Percentiles rank a stretch among this genome's conserved stretches.
Conservation (phyloP, 371 early-diverging fungal genomes). For the Zychaea mexicana region DNA sequence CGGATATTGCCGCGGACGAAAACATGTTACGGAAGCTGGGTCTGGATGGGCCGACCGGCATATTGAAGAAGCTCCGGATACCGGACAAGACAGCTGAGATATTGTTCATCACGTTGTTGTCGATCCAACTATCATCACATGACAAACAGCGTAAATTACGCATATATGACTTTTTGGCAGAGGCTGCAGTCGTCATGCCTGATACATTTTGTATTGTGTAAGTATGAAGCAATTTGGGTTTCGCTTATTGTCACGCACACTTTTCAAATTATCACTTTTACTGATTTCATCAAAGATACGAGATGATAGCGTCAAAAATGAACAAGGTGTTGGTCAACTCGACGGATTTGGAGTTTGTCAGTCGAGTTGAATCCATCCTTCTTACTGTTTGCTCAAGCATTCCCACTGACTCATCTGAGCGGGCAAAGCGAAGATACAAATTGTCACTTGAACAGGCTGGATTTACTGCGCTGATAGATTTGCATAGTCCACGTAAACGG, state of each 20-base stretch:
- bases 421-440: neutral
- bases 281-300: conserved; percentile 49
- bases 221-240: too few relatives aligned
- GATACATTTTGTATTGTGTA: conserved; percentile 78
- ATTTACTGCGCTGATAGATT: neutral
- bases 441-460: neutral
- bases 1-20: neutral
- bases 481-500: neutral
- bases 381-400: conserved; percentile 61
- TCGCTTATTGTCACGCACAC: too few relatives aligned
- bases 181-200: conserved; percentile 72
- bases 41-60: conserved; percentile 21
- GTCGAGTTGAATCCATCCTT: conserved; percentile 71
- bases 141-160: neutral
- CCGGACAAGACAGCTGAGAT: conserved; percentile 46
- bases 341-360: conserved; percentile 58
- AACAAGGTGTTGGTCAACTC: conserved; percentile 68
- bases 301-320: conserved; percentile 70
- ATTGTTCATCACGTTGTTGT: conserved; percentile 38
- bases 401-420: neutral
- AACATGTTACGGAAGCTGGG: conserved; percentile 17
- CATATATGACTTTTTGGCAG: conserved; percentile 80
- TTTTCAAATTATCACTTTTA: neutral
- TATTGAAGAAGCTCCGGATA: neutral
- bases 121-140: neutral